Evolutionary conservation across 2,329 filamentous ascomycete species (phyloP).

Genomic region (Metarhizium guizhouense): DNA sequence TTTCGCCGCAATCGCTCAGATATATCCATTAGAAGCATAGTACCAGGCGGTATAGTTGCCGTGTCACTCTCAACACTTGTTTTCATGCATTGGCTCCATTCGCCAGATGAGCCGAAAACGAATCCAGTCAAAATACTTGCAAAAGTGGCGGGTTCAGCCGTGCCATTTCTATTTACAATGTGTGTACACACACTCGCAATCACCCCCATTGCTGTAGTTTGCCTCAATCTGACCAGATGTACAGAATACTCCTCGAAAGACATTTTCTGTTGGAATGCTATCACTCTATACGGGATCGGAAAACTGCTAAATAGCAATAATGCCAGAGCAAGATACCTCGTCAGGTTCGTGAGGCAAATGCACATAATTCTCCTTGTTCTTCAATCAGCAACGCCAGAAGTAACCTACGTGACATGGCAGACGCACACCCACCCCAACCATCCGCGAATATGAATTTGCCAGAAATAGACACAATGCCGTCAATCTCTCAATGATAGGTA

Average conservation of each 20-base stretch:
- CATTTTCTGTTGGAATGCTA: conserved; percentile 43
- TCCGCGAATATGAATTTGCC: too few relatives aligned
- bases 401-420: too few relatives aligned
- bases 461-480: too few relatives aligned
- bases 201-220: conserved; percentile 11
- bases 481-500: too few relatives aligned
- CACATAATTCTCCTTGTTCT: neutral
- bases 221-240: conserved; percentile 9
- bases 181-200: conserved; percentile 33
- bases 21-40: conserved; percentile 17
- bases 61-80: conserved; percentile 18
- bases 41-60: conserved; percentile 19
- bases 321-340: neutral
- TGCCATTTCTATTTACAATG: conserved; percentile 47
- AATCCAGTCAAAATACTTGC: conserved; percentile 27
- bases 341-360: neutral
- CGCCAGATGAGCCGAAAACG: conserved; percentile 14
- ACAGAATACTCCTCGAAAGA: conserved; percentile 45
- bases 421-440: too few relatives aligned
- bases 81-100: conserved; percentile 17
- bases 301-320: conserved; percentile 20
- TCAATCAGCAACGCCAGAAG: too few relatives aligned
- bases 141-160: conserved; percentile 39
- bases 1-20: conserved; percentile 37
- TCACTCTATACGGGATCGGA: conserved; percentile 29